Evolutionary conservation across 768 basidiomycete species (phyloP), one percentile per base, ranked within the genome.

Genomic region (Mycena haematopus): DNA sequence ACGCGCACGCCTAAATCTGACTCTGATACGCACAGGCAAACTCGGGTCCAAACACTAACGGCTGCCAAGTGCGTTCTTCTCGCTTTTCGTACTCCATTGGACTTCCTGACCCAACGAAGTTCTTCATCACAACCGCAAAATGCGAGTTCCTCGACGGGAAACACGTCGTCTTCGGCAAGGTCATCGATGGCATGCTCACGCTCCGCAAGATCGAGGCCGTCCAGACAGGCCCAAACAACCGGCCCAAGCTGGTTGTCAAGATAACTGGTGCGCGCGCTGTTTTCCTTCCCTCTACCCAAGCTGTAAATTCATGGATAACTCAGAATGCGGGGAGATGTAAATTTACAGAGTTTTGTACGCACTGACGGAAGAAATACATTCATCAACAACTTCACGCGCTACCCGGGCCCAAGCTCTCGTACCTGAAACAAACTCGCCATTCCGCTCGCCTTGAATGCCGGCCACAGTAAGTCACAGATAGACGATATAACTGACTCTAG

Each of bases 121-220:
- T 99, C 81, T 99, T 99, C 82, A 89, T 99, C 72, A 99, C 97
- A 0, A 95, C 93, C 1, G 93, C 88, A 10, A 91, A 92, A 68
- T 96, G 96, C 66, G 93, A 96, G 65, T 99, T 99, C 76, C 85
- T 99, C 46, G 96, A 99, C 72, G 93, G 88, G 67, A 94, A 96
- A 74, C 95, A 96, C 72, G 91, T 95, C 68, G 94, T 96, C 2
- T 97, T 97, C 69, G 95, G 95, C 7, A 88, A 84, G 67, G 91
- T 96, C 40, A 42, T 42, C 40, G 19, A 42, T 8, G 40, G 40
- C 19, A 42, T 42, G 40, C 40, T 42, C 40, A 42, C 40, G 17
- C 40, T 42, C 17, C 40, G 40, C 40, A 42, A 42, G 40, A 42
- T 42, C 40, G 19, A 99, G 78, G 93, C 95, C 66, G 94, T 98